Conservation (phyloP, 2,329 filamentous ascomycete genomes). For the Penicillium sp. region DNA sequence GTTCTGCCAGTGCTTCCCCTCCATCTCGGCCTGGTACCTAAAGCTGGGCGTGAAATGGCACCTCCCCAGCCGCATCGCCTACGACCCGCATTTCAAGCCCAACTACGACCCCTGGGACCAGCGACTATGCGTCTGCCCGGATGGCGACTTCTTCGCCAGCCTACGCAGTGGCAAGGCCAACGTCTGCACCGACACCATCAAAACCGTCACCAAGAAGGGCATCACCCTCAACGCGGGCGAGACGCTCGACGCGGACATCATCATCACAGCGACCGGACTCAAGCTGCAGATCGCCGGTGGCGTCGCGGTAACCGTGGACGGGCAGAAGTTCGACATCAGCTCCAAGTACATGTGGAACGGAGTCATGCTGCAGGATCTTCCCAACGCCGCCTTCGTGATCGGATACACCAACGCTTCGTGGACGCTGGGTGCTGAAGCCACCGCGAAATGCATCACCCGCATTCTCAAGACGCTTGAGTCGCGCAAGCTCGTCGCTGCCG, state of each 20-base stretch:
- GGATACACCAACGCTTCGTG: conserved; percentile 48
- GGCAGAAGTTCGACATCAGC: conserved; percentile 31
- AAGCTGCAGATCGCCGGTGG: conserved; percentile 42
- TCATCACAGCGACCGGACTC: conserved; percentile 48
- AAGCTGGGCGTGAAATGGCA: conserved; percentile 46
- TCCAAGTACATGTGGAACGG: conserved; percentile 47
- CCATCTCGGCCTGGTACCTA: conserved; percentile 51
- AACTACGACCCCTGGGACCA: conserved; percentile 71
- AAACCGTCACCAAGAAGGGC: conserved; percentile 50
- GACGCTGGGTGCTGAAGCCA: conserved; percentile 48
- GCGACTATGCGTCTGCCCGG: conserved; percentile 67
- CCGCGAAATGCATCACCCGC: conserved; percentile 39
- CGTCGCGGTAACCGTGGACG: conserved; percentile 38
- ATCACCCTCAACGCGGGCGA: conserved; percentile 52
- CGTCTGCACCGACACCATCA: conserved; percentile 57
- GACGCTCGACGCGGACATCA: conserved; percentile 42
- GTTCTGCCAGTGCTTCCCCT: conserved; percentile 57
- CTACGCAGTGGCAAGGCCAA: conserved; percentile 53
- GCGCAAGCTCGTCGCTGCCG: conserved; percentile 25
- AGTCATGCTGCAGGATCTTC: conserved; percentile 46
- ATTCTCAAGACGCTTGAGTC: conserved; percentile 35
- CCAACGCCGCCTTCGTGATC: conserved; percentile 44
- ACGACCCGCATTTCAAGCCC: conserved; percentile 66
- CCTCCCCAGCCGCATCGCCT: conserved; percentile 56
- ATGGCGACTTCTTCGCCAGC: conserved; percentile 59